Percentiles rank a stretch among this genome's conserved stretches.
phyloP scores from a whole-genome alignment of 2,329 filamentous ascomycete species.

The Lanzia echinophila region DNA sequence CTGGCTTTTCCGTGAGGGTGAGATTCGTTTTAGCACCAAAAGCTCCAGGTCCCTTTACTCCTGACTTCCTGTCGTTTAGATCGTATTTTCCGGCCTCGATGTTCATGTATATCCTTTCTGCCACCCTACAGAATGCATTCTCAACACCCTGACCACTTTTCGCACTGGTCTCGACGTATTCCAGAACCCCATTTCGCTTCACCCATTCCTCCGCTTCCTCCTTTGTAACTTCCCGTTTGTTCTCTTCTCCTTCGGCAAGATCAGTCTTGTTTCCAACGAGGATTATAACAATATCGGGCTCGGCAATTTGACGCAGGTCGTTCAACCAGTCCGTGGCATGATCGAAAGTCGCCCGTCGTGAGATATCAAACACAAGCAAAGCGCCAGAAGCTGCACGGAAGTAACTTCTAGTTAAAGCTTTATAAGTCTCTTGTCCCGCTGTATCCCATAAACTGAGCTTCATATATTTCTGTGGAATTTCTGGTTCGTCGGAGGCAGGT shows the following conservation, averaged over 20 bases:
- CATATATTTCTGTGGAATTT: constrained; percentile 72
- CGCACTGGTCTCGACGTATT: constrained; percentile 93
- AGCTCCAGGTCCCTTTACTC: constrained; percentile 70
- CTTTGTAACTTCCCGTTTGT: constrained; percentile 70
- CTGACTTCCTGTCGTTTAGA: constrained; percentile 83
- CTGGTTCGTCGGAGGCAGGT: constrained; percentile 41
- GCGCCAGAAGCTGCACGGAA: constrained; percentile 63
- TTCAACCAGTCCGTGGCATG: constrained; percentile 91
- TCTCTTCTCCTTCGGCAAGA: constrained; percentile 51
- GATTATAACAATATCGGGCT: constrained; percentile 90
- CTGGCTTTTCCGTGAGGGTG: constrained; percentile 33
- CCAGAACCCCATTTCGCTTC: constrained; percentile 72
- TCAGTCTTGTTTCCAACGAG: constrained; percentile 95
- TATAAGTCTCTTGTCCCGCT: constrained; percentile 95
- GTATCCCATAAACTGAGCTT: constrained; percentile 94
- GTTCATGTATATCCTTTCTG: constrained; percentile 92
- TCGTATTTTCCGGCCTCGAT: constrained; percentile 90
- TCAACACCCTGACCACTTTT: constrained; percentile 96
- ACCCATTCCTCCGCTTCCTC: constrained; percentile 91
- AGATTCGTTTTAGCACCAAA: constrained; percentile 38
- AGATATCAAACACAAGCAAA: constrained; percentile 92
- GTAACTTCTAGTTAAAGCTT: constrained; percentile 84
- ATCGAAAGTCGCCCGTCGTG: constrained; percentile 73
- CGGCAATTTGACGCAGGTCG: constrained; percentile 89
- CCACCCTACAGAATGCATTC: constrained; percentile 84